These are phyloP conservation scores for Neurospora terricola DNA, from an alignment of 495 filamentous ascomycete species.

Conservation along the genomic window DNA sequence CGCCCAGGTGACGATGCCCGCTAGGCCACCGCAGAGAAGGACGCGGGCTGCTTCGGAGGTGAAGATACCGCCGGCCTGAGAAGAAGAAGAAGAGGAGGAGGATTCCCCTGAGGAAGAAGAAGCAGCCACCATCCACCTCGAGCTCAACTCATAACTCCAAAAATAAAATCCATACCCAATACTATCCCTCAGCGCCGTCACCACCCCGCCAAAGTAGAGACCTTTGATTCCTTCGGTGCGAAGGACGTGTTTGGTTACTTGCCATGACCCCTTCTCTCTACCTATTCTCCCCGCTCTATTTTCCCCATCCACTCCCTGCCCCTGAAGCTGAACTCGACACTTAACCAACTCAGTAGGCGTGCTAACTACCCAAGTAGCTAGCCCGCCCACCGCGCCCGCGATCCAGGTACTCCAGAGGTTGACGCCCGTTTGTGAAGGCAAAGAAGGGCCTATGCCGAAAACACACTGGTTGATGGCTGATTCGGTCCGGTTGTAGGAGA, in stretches of 20 bases:
- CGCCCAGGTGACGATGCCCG: slow-evolving; percentile 75
- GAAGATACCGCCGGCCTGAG: slow-evolving; percentile 2
- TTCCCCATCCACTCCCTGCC: no score
- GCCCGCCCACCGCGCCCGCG: slow-evolving; percentile 66
- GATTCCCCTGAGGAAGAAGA: not conserved
- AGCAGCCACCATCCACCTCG: slow-evolving; percentile 34
- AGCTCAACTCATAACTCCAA: slow-evolving; percentile 72
- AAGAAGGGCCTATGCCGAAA: not conserved
- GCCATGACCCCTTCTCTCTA: slow-evolving; percentile 33
- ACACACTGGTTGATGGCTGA: slow-evolving; percentile 39
- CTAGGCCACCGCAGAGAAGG: slow-evolving; percentile 72
- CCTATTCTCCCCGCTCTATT: no score
- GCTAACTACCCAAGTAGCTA: slow-evolving; percentile 71
- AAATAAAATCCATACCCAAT: slow-evolving; percentile 94
- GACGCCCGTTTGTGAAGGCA: slow-evolving; percentile 7
- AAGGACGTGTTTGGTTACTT: slow-evolving; percentile 51
- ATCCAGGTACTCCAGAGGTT: slow-evolving; percentile 53
- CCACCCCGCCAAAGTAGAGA: slow-evolving; percentile 64
- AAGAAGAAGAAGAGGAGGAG: not conserved
- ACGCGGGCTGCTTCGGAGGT: slow-evolving; percentile 49
- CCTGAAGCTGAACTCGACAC: slow-evolving; percentile 56
- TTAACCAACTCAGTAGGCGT: slow-evolving; percentile 85
- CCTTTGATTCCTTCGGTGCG: slow-evolving; percentile 54
- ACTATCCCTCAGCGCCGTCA: slow-evolving; percentile 73
- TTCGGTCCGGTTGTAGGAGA: slow-evolving; percentile 71